Conservation (phyloP, 805 yeast species). For the Starmerella bombi region DNA sequence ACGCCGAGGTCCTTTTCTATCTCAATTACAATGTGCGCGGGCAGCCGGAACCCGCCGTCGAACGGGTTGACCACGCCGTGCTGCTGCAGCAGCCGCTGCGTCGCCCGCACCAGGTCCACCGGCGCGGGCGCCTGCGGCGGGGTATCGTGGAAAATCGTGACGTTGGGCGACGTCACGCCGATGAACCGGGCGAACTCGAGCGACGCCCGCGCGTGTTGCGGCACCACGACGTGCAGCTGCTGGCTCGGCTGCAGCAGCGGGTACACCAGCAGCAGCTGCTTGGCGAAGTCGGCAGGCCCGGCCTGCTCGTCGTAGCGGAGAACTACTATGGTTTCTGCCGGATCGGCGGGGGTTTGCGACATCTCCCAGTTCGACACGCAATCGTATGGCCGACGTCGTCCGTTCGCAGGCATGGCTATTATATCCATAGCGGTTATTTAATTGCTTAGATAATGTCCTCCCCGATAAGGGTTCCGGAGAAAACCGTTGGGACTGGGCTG, state of each 20-base stretch:
- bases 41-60: slow-evolving; percentile 10
- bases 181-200: slow-evolving; percentile 2
- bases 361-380: not conserved
- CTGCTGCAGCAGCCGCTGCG: not conserved
- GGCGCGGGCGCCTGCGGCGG: not conserved
- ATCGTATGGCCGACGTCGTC: too few relatives aligned
- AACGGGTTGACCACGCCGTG: slow-evolving; percentile 10
- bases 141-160: not conserved
- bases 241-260: slow-evolving; percentile 2
- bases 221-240: slow-evolving; percentile 1
- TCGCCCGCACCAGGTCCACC: not conserved
- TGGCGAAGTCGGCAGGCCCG: not conserved
- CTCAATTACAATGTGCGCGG: slow-evolving; percentile 1
- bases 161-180: slow-evolving; percentile 5
- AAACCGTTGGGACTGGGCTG: too few relatives aligned
- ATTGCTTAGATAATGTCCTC: too few relatives aligned
- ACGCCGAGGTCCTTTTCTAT: slow-evolving; percentile 11
- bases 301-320: slow-evolving; percentile 1
- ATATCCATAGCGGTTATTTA: too few relatives aligned
- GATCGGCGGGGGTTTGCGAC: not conserved
- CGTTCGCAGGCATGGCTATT: too few relatives aligned
- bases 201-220: not conserved
- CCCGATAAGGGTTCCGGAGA: too few relatives aligned
- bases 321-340: not conserved
- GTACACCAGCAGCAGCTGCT: slow-evolving; percentile 2